These are phyloP conservation scores for Rhodotorula sp. DNA, from an alignment of 1,284 basidiomycete genomes.

Conservation along the genomic window DNA sequence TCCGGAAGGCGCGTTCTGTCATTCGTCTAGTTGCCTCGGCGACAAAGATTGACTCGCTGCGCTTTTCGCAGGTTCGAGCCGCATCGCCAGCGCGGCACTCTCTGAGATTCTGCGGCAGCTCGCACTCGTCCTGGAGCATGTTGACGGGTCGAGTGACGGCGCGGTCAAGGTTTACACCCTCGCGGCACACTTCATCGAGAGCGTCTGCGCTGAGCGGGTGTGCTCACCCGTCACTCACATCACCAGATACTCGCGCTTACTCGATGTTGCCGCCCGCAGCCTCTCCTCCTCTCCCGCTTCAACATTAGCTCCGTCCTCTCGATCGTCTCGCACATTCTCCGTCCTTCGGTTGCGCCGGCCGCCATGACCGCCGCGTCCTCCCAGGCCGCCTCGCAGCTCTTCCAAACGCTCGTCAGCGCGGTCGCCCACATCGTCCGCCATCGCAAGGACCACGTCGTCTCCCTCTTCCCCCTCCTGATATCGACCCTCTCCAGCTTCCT, in stretches of 20 bases:
- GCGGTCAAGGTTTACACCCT: slow-evolving; percentile 2
- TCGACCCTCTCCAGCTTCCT: slow-evolving; percentile 28
- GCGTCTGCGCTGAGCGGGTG: slow-evolving; percentile 39
- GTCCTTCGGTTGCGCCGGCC: not conserved
- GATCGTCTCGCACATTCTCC: slow-evolving; percentile 28
- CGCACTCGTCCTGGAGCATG: slow-evolving; percentile 13
- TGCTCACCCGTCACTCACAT: too few species aligned
- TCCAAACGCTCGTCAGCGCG: slow-evolving; percentile 25
- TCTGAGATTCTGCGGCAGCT: slow-evolving; percentile 34
- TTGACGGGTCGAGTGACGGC: not conserved
- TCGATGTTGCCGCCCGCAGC: slow-evolving; percentile 3
- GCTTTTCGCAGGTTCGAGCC: slow-evolving; percentile 27
- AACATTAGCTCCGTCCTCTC: slow-evolving; percentile 37
- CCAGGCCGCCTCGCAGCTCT: slow-evolving; percentile 2
- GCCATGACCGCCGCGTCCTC: not conserved
- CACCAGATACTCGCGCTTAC: too few species aligned
- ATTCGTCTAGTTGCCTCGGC: too few species aligned
- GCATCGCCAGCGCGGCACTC: slow-evolving; percentile 10
- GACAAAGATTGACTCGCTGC: too few species aligned
- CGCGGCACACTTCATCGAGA: slow-evolving; percentile 35
- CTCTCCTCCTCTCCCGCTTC: slow-evolving; percentile 41
- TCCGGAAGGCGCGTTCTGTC: slow-evolving; percentile 22
- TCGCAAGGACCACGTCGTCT: slow-evolving; percentile 42
- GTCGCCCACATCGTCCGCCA: slow-evolving; percentile 42
- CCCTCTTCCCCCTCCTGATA: slow-evolving; percentile 41